phyloP scores from a whole-genome alignment of 1,284 basidiomycete species.

The Garcileccinum viscosum region DNA sequence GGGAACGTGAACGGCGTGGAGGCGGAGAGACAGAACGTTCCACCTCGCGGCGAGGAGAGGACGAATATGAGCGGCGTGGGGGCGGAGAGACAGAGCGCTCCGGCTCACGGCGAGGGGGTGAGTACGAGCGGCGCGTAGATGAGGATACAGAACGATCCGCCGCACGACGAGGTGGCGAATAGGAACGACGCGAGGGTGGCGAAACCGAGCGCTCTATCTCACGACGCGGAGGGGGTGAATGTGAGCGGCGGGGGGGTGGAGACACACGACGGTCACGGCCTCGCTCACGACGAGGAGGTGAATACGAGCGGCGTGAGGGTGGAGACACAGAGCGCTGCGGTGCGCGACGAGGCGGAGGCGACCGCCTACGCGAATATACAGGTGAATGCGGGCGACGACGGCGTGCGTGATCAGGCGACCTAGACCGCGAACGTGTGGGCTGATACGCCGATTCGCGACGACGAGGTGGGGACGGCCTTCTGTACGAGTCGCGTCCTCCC shows the following conservation, averaged over 20 bases:
- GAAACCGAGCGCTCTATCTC: background rate
- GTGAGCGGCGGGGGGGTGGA: constrained; percentile 32
- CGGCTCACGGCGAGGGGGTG: background rate
- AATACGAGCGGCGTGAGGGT: constrained; percentile 32
- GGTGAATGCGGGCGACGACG: constrained; percentile 38
- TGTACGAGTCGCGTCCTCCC: constrained; percentile 39
- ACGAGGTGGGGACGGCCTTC: constrained; percentile 31
- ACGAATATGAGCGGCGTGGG: constrained; percentile 36
- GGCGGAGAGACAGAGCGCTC: background rate
- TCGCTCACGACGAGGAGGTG: constrained; percentile 33
- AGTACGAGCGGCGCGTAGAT: background rate
- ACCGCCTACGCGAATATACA: constrained; percentile 37
- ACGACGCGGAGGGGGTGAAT: constrained; percentile 5
- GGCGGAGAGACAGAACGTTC: constrained; percentile 33
- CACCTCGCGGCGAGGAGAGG: constrained; percentile 40
- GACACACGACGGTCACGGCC: constrained; percentile 28
- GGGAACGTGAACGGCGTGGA: constrained; percentile 32
- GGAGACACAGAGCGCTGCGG: constrained; percentile 32
- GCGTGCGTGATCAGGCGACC: constrained; percentile 21
- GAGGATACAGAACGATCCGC: background rate
- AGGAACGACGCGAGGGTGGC: constrained; percentile 12
- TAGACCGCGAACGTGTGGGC: constrained; percentile 36
- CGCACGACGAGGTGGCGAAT: background rate
- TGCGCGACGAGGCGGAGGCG: constrained; percentile 41
- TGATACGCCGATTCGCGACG: constrained; percentile 32